Base-by-base conservation (phyloP, 768 basidiomycete species). In the Phlebiopsis gigantea region DNA sequence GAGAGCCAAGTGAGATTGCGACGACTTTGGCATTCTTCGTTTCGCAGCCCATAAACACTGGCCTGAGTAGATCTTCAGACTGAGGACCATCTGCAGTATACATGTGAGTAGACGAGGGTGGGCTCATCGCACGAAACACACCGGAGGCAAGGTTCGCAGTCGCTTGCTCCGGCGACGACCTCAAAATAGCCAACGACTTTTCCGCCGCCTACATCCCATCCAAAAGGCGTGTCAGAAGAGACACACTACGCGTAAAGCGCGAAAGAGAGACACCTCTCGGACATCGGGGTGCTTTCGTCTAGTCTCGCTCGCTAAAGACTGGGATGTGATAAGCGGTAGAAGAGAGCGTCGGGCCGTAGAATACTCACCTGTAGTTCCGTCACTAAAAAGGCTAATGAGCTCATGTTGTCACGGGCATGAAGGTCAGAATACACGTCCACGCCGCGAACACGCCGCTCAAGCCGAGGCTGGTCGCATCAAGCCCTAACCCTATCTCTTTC, bases 21-120 rank as follows among this genome's bases (percentile, higher is more conserved):
- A 98, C 87, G 53, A 98, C 89, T 78, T 98, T 98, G 1, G 90
- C 84, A 63, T 93, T 93, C 72, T 88, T 92, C 4, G 93, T 97
- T 26, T 88, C 85, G 62, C 93, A 94, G 47, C 93, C 93, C 85
- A 96, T 91, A 66, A 94, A 93, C 1, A 98, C 85, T 0, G 96
- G 96, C 47, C 83, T 77, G 19, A 96, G 78, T 24, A 97, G 78
- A 58, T 88, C 88, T 45, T 88, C 83, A 1, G 91, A 85, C 69
- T 90, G 87, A 8, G 86, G 82, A 3, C 85, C 84, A 78, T 90
- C 87, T 90, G 61, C 9, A 2, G 5, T 26, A 31, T 15, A 26
- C 14, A 5, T 15, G 17, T 15, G 19, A 31, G 25, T 17, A 31
- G 15, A 39, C 19, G 1, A 15, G 7, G 19, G 26, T 22, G 8